Evolutionary conservation across 2,329 filamentous ascomycete genomes (phyloP), one percentile per base, ranked within the genome.

Genomic region (Fusarium sp.): DNA sequence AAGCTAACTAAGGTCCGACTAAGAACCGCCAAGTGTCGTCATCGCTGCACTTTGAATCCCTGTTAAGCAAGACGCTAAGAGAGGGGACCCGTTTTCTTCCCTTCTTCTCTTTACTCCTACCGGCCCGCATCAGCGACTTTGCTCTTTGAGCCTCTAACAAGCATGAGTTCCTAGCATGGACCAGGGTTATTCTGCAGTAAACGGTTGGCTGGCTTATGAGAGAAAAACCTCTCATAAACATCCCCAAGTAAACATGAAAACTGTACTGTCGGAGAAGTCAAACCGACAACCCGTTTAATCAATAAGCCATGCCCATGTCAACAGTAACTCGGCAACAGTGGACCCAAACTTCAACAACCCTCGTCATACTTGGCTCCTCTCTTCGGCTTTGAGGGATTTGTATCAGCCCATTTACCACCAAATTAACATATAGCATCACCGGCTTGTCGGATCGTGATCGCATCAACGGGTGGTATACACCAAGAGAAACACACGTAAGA

Each of bases 11-110:
- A 65, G 62, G 54, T 65, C 61, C 42, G 42, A 65, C 54, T 61
- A 56, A 31, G 42, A 65, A 58, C 61, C 50, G n/a, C 48, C 39
- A 62, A 60, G 68, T 74, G 72, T 74, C 72, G 72, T 74, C 72
- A 74, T 74, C 60, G 52, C 56, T 57, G 59, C 49, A 65, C 55
- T 57, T 61, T 43, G 14, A 50, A 58, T 57, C 57, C 45, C 52
- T 57, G 53, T 53, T 49, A 49, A 51, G 44, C 37, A 39, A 51
- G 44, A 31, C 70, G 44, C 61, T 71, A 69, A 62, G 30, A 28
- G 52, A 54, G 25, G 46, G 30, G 52, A 54, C 41, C 45, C 67
- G 67, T 25, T 63, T 62, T 69, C 70, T 62, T 49, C 26, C 43
- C 30, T 19, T 56, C 34, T 34, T 18, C 30, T 37, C 21, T 62